A percentile compares a stretch with the other conserved stretches of the same genome.
Evolutionary conservation across 345 rosid species (phyloP).

Genomic region (Rhizophora apiculata): DNA sequence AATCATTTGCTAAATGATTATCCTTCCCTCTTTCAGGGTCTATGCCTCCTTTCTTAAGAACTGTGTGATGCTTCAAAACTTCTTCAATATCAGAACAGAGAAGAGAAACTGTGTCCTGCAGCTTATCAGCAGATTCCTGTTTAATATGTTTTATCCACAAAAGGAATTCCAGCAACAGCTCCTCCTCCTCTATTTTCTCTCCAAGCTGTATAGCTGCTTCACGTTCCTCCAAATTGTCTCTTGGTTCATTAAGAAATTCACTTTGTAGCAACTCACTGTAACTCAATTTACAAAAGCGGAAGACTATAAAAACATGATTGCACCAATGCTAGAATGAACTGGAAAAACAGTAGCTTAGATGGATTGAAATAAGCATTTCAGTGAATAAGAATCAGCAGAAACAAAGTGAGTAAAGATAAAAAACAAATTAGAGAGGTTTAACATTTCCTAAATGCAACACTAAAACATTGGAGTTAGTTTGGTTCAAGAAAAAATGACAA

Average conservation of each 20-base stretch:
- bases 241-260: conserved; percentile 77
- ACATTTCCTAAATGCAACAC: not conserved
- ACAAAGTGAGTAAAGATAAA: not conserved
- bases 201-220: conserved; percentile 78
- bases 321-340: not conserved
- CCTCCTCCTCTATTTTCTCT: conserved; percentile 81
- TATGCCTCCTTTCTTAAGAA: conserved; percentile 46
- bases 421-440: not conserved
- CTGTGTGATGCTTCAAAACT: conserved; percentile 55
- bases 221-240: conserved; percentile 70
- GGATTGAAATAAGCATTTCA: not conserved
- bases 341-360: not conserved
- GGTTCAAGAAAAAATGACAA: no score
- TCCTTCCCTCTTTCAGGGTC: conserved; percentile 39
- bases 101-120: conserved; percentile 64
- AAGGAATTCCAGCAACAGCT: conserved; percentile 85
- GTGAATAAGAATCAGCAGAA: not conserved
- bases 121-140: conserved; percentile 65
- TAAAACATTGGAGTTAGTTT: not conserved
- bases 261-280: conserved; percentile 79
- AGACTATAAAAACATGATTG: not conserved
- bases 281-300: conserved; percentile 1
- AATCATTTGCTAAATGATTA: conserved; percentile 41
- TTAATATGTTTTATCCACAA: conserved; percentile 62
- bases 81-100: conserved; percentile 79